These are phyloP conservation scores for Cytospora leucostoma DNA, from an alignment of 2,329 filamentous ascomycete species.

Conservation along the genomic window DNA sequence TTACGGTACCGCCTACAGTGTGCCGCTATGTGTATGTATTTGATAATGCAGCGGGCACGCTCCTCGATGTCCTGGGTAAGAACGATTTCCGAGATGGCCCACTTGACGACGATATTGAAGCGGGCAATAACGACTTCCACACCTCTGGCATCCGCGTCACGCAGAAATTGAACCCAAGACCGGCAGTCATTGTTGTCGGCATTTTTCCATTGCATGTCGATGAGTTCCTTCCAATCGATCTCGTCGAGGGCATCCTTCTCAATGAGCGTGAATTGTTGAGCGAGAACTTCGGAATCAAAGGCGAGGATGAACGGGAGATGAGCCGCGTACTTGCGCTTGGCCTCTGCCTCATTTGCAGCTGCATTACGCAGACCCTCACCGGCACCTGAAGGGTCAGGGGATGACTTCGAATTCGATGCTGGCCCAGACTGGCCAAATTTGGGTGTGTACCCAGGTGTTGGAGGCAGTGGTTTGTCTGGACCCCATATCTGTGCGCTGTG, in stretches of 20 bases:
- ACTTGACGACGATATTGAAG: conserved; percentile 88
- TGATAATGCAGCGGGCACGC: conserved; percentile 74
- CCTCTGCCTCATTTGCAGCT: conserved; percentile 35
- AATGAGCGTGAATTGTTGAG: conserved; percentile 81
- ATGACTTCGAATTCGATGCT: conserved; percentile 33
- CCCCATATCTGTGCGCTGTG: conserved; percentile 46
- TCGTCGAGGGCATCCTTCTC: conserved; percentile 85
- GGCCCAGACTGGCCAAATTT: conserved; percentile 42
- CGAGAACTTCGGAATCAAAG: conserved; percentile 76
- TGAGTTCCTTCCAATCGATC: conserved; percentile 85
- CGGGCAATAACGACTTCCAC: conserved; percentile 83
- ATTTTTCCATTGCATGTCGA: conserved; percentile 81
- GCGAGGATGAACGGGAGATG: conserved; percentile 81
- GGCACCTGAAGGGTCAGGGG: conserved; percentile 37
- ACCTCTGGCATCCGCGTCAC: conserved; percentile 69
- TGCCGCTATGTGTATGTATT: conserved; percentile 78
- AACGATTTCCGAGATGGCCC: conserved; percentile 78
- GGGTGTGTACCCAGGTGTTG: conserved; percentile 54
- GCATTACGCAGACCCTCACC: conserved; percentile 42
- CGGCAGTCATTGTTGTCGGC: conserved; percentile 62
- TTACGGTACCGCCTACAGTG: conserved; percentile 77
- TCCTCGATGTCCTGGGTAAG: conserved; percentile 72
- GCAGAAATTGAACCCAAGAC: conserved; percentile 82
- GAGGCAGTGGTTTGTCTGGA: conserved; percentile 43
- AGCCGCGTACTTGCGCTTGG: conserved; percentile 46